Base-by-base conservation (phyloP, 192 early-diverging fungal genomes). In the Umbelopsis sp. region DNA sequence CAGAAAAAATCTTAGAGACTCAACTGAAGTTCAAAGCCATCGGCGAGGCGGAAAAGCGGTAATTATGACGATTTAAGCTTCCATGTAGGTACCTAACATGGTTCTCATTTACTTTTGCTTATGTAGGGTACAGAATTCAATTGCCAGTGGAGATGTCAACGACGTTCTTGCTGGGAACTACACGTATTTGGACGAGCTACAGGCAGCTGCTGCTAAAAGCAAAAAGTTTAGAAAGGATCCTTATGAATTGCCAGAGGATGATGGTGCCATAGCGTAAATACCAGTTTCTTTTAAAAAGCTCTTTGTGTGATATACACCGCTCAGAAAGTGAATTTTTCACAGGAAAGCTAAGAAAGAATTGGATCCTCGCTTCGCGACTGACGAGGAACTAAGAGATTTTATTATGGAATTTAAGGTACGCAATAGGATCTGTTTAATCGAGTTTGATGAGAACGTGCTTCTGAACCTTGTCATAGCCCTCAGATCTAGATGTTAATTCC, bases 1-100 rank as follows among this genome's bases (percentile, higher is more conserved):
- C 97, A 0, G 87, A 93, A 67, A 94, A 92, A 71, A 83, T 99
- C 18, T 78, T 98, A 41, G 82, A 86, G 20, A 84, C 91, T 5
- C 94, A 93, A 71, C 79, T 99, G 47, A 87, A 93, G 71, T 71
- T 95, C 15, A 81, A 80, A 23, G 89, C 92, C 2, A 55, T 97
- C 4, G 71, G 78, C 10, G 80, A 84, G 46, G 77, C 80, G 27
- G 67, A 74, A 27, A 73, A 66, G 67, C 71, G 69, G 87, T 83
- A 79, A 74, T 13, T 25, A 30, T 33, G 48, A 49, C 27, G 48
- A 49, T 3, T 49, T 0, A 0, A 16, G 48, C 53, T 15, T 41
- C 7, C 37, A 41, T 41, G 37, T 41, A 30, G 11, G 4, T 27
- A 1, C 15, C 30, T 33, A 12, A 35, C 12, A 1, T 35, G 27